Conservation (phyloP, 805 yeast species). For the Jamesozyma gamospora region DNA sequence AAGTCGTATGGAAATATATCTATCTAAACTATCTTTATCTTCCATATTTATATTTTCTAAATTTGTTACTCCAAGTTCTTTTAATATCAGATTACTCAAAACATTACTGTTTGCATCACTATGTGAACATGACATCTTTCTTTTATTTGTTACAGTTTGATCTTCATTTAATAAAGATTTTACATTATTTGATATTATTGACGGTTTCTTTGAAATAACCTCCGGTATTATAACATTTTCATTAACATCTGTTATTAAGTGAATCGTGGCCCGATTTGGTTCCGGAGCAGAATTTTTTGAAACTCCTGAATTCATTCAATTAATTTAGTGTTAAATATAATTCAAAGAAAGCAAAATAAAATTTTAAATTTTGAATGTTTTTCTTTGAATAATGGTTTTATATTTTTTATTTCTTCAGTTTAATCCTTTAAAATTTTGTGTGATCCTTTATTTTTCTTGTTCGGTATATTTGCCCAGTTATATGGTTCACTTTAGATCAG, state of each 20-base stretch:
- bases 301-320: no score
- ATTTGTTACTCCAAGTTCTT: constrained; percentile 9
- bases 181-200: neutral
- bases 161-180: constrained; percentile 2
- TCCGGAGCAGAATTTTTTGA: no score
- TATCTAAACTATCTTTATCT: constrained; percentile 9
- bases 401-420: no score
- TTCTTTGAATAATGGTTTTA: no score
- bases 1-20: constrained; percentile 12
- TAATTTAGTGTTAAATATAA: no score
- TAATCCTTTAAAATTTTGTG: no score
- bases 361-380: neutral
- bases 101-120: neutral
- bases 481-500: no score
- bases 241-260: neutral
- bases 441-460: no score
- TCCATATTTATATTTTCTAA: constrained; percentile 3
- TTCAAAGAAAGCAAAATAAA: neutral
- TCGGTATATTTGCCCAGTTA: no score
- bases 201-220: neutral
- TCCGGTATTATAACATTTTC: neutral
- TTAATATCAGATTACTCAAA: constrained; percentile 1
- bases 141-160: neutral
- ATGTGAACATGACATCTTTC: neutral
- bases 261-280: no score